Base-by-base conservation (phyloP, 108 stramenopile genomes). In the Pseudonitzschia delicatissima region DNA sequence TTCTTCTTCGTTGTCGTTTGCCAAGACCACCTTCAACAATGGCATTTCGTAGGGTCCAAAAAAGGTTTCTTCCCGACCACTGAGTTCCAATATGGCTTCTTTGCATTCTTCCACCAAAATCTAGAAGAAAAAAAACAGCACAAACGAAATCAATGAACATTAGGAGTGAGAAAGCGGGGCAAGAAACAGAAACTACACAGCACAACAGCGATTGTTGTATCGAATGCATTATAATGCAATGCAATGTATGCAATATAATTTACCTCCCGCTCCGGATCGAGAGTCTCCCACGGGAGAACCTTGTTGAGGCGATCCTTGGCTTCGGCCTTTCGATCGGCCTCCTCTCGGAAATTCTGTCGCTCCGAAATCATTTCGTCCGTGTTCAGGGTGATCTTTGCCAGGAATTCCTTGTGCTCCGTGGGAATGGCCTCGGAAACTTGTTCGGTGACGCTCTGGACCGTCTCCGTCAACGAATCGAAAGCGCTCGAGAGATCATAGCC, bases 71-170 rank as follows among this genome's bases (percentile, higher is more conserved):
- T 79, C 74, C 1, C 79, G 62, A n/a, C 15, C 26, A 61, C 82
- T 82, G 63, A 94, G 66, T 33, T 66, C 76, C 36, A 91, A 64
- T 66, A 94, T 94, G 5, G 81, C 86, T 23, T 94, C 93, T 57
- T 75, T 86, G 66, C 93, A 94, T 69, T 94, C 93, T 32, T 94
- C 93, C 40, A 90, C 88, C 42, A 94, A 64, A 67, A 94, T 94
- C 53, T 55, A 0, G 4, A 33, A 32, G 12, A 3, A 1, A 11
- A 42, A 2, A 15, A 42, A 1, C 15, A 42, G 1, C 15, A 42
- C 0, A 13, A 42, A 5, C 31, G 9, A 7, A 27, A 53, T 53
- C 3, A 0, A 23, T 6, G 23, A 33, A 55, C n/a, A 55, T n/a
- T 13, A 28, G 32, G 29, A 55, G n/a, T 55, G 15, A 33, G 1